Conservation (phyloP, 306 rosid genomes). For the peach (Prunus persica) region DNA sequence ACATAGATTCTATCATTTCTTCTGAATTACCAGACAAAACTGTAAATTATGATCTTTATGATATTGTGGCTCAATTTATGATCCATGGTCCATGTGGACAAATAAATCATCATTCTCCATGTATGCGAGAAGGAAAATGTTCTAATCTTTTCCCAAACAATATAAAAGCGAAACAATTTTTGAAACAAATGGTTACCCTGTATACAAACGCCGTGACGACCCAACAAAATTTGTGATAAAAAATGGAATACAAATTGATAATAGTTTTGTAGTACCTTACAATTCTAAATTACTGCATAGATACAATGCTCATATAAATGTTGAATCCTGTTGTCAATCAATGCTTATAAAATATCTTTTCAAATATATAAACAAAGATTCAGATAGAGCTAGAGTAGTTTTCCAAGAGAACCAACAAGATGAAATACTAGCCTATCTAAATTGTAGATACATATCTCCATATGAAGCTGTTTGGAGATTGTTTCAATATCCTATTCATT, state of each 20-base stretch:
- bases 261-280: background rate
- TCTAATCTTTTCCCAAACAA: background rate
- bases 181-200: background rate
- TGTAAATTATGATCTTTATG: background rate
- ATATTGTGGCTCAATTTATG: background rate
- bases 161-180: background rate
- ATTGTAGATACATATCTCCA: too few species aligned
- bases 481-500: too few species aligned
- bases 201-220: too few species aligned
- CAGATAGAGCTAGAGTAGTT: too few species aligned
- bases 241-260: too few species aligned
- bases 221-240: too few species aligned
- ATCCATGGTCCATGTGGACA: background rate
- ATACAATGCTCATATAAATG: background rate
- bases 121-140: background rate
- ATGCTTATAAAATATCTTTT: too few species aligned
- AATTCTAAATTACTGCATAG: background rate
- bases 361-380: too few species aligned
- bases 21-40: background rate
- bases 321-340: background rate
- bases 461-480: too few species aligned
- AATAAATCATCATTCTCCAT: background rate
- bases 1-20: background rate
- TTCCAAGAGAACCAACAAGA: too few species aligned
- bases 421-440: too few species aligned